Percentiles rank a stretch among this genome's conserved stretches.
Evolutionary conservation across 495 filamentous ascomycete genomes (phyloP).

Genomic region (Tetracladium setigerum): DNA sequence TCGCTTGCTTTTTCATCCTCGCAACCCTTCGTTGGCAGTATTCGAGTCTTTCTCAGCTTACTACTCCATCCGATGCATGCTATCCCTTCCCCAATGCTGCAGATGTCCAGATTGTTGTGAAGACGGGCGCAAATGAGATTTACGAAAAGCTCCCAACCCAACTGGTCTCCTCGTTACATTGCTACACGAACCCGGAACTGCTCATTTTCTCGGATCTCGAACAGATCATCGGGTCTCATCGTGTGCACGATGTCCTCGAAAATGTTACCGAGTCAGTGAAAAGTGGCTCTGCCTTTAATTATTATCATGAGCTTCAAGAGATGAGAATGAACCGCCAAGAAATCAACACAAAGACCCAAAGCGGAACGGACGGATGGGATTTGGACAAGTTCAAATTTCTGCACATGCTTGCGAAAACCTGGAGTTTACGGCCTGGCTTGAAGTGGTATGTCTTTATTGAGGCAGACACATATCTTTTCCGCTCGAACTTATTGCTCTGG

Average conservation of each 20-base stretch:
- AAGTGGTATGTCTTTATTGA: constrained; percentile 63
- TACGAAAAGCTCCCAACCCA: constrained; percentile 45
- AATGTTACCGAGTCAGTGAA: constrained; percentile 29
- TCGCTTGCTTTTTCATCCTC: too few relatives aligned
- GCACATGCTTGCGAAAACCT: constrained; percentile 50
- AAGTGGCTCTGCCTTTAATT: constrained; percentile 35
- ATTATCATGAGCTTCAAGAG: constrained; percentile 40
- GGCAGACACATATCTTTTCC: constrained; percentile 57
- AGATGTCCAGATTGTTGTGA: constrained; percentile 31
- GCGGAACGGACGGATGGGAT: constrained; percentile 42
- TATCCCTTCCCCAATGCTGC: too few relatives aligned
- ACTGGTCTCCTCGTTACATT: constrained; percentile 41
- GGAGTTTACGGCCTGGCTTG: constrained; percentile 36
- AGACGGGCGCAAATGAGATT: constrained; percentile 47
- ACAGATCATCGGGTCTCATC: constrained; percentile 37
- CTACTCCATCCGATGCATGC: too few relatives aligned
- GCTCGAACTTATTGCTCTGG: constrained; percentile 52
- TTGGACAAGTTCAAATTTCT: constrained; percentile 67
- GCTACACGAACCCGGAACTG: constrained; percentile 40
- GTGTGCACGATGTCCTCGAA: constrained; percentile 42
- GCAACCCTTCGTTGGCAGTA: too few relatives aligned
- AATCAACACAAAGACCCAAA: too few relatives aligned
- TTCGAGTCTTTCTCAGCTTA: too few relatives aligned
- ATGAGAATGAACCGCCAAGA: too few relatives aligned
- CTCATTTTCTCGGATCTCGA: constrained; percentile 51